A percentile compares a stretch with the other conserved stretches of the same genome.
Conservation (phyloP, 2,329 filamentous ascomycete genomes). For the Daldinia eschscholtzii region DNA sequence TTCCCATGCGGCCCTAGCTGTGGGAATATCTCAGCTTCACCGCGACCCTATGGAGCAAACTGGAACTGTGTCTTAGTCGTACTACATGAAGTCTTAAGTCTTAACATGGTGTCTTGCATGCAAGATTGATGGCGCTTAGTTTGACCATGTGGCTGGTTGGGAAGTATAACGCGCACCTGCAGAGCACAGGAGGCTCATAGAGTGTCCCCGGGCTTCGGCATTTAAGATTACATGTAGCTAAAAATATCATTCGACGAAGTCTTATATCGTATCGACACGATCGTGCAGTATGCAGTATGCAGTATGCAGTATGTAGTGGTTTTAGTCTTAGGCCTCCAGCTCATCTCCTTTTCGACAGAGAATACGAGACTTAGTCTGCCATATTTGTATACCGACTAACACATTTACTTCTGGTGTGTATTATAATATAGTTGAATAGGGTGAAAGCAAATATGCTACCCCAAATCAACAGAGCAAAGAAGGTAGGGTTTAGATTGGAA, state of each 20-base stretch:
- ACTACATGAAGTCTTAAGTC: neutral
- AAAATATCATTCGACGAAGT: neutral
- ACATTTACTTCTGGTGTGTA: neutral
- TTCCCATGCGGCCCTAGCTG: neutral
- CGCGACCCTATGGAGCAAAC: neutral
- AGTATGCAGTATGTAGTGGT: neutral
- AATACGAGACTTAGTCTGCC: conserved; percentile 17
- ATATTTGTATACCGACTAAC: neutral
- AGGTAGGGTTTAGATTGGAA: conserved; percentile 1
- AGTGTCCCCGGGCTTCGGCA: neutral
- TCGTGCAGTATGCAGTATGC: neutral
- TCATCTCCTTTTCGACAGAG: conserved; percentile 1
- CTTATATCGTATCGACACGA: neutral
- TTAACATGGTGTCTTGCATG: conserved; percentile 7
- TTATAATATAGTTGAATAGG: neutral
- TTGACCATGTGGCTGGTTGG: conserved; percentile 8
- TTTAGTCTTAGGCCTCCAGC: neutral
- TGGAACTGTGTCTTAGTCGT: neutral
- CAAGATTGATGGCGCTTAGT: conserved; percentile 9
- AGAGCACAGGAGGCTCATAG: conserved; percentile 15
- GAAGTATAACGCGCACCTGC: conserved; percentile 10
- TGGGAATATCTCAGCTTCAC: neutral
- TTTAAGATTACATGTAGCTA: conserved; percentile 2
- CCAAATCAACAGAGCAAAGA: neutral
- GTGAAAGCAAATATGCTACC: neutral